Base-by-base conservation (phyloP, 139 green algal species). In the Chlorella sp. region DNA sequence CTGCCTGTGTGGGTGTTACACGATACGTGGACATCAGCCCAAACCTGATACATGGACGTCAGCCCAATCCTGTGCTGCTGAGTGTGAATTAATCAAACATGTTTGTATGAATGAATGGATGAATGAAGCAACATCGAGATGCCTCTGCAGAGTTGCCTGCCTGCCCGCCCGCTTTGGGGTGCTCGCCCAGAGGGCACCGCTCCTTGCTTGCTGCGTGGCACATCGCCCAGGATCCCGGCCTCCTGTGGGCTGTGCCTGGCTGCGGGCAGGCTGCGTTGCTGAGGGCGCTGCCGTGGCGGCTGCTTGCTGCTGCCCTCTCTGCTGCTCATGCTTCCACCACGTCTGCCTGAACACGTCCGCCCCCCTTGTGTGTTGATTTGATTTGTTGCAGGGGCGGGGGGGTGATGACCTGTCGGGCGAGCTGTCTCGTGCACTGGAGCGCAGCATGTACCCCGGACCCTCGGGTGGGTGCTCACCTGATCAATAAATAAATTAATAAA, bases 401-500 rank as follows among this genome's bases (percentile, higher is more conserved):
- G 96, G 94, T 1, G 95, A 98, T 73, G 95, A 96, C 66, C 92
- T 96, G 53, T 85, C 91, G 22, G 61, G 91, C 60, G 93, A 96
- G 78, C 92, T 98, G 42, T 86, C 93, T 1, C 61, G 79, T 0
- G 90, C 92, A 19, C 86, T 98, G 14, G 92, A 97, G 86, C 89
- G 93, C 24, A 93, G 87, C 81, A 89, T 96, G 36, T 89, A 88
- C 34, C 68, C 90, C 26, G 89, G 92, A 0, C 42, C 85, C 22
- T 85, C 80, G 3, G 92, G 94, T 53, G 87, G 75, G 86, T 86
- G 93, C 89, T 57, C 81, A 48, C 24, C 68, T n/a, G n/a, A n/a
- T n/a, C n/a, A n/a, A n/a, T n/a, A n/a, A n/a, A n/a, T n/a, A n/a
- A n/a, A n/a, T n/a, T n/a, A n/a, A n/a, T n/a, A n/a, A n/a, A n/a